Percentiles rank a stretch among this genome's conserved stretches.
Conservation (phyloP, 352 stramenopile species). For the Globisporangium yorkense region DNA sequence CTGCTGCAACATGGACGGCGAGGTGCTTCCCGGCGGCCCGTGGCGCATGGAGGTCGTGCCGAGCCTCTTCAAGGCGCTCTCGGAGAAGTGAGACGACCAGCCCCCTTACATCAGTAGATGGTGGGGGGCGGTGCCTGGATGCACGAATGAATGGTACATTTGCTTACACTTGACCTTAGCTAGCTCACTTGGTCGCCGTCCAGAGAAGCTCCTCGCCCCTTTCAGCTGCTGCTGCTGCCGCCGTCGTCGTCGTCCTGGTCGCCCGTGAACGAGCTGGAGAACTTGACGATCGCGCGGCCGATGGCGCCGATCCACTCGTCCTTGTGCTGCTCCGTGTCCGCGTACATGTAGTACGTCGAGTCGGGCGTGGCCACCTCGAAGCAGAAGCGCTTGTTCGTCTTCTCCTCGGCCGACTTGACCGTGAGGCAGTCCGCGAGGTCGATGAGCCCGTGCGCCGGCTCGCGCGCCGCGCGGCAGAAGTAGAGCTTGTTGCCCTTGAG, state of each 20-base stretch:
- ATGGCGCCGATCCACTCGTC: conserved; percentile 94
- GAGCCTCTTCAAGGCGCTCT: conserved; percentile 60
- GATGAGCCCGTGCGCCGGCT: conserved; percentile 85
- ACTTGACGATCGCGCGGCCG: conserved; percentile 96
- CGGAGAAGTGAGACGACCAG: conserved; percentile 44
- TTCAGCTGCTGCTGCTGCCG: conserved; percentile 6
- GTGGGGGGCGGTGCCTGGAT: not conserved
- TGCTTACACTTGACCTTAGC: conserved; percentile 4
- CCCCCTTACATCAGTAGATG: not conserved
- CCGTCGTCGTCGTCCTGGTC: conserved; percentile 72
- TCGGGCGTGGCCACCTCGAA: conserved; percentile 88
- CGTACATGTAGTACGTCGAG: conserved; percentile 90
- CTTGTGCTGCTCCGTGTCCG: conserved; percentile 89
- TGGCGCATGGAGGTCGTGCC: conserved; percentile 76
- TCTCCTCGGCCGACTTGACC: conserved; percentile 89
- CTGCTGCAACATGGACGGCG: conserved; percentile 71
- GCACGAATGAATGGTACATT: conserved; percentile 6
- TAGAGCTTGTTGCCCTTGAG: conserved; percentile 91
- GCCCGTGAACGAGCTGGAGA: conserved; percentile 94
- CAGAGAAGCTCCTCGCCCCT: not conserved
- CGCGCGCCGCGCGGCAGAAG: conserved; percentile 70
- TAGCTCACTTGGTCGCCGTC: not conserved
- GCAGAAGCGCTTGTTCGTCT: conserved; percentile 90
- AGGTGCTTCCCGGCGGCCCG: conserved; percentile 55
- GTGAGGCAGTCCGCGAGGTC: conserved; percentile 87